Base-by-base conservation (phyloP, 2,329 filamentous ascomycete genomes). In the Pyrenochaeta sp. region DNA sequence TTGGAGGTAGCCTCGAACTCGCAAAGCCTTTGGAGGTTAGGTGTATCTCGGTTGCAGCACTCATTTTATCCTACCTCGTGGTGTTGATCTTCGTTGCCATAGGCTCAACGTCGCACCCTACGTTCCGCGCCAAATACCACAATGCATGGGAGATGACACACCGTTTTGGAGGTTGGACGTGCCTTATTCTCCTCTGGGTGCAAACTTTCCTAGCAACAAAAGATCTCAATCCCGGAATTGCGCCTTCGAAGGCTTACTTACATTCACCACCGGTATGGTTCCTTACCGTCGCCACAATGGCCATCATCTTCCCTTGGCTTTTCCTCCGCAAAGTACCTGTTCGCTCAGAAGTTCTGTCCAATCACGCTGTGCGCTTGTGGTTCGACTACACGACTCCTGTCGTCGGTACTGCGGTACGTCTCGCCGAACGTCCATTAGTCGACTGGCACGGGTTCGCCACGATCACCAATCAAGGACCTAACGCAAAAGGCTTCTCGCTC, bases 281-380 rank as follows among this genome's bases (percentile, higher is more conserved):
- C 60, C 79, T 95, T 15, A 67, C 85, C 23, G 72, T 86, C 32
- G 86, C 87, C 42, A 91, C 90, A 1, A 71, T 82, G 41, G 85
- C 88, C 61, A 84, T 94, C 63, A 80, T 89, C 41, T 87, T 90
- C 49, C 90, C 91, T 0, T 96, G 91, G 90, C 69, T 90, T 1
- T 83, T 85, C 56, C 84, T 95, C 15, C 86, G 89, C 51, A 88
- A 85, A 62, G 86, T 91, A 23, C 75, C 80, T 7, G 88, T 94
- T 49, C 78, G 83, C 18, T 81, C 88, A 9, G 88, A 93, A 71
- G 79, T 84, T 3, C 85, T 95, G 10, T 95, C 91, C 0, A 74
- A 82, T 35, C 91, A 94, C 73, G 90, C 90, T 42, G 79, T 91
- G 27, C 85, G 89, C 40, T 82, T 95, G 12, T 86, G 90, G 72